Conservation (phyloP, 2,329 filamentous ascomycete genomes). For the Lasiodiplodia hormozganensis region DNA sequence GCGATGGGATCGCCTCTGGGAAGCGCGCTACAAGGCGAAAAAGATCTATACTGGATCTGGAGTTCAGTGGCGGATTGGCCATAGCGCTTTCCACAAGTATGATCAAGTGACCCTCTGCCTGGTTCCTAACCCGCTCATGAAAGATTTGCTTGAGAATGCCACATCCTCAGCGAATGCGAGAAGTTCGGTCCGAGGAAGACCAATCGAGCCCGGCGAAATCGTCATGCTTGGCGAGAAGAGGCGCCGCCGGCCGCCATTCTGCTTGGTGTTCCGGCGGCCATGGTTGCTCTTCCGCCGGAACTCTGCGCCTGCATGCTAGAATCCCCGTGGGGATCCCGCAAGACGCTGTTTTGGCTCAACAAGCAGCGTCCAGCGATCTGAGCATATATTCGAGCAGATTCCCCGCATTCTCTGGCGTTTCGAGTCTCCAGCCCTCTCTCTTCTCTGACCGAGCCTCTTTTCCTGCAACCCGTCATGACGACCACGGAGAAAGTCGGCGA, state of each 20-base stretch:
- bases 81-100: background rate
- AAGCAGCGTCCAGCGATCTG: background rate
- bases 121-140: background rate
- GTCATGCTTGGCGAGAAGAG: background rate
- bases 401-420: background rate
- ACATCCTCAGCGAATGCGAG: background rate
- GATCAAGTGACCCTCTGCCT: background rate
- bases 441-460: background rate
- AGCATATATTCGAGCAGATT: background rate
- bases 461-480: background rate
- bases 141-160: background rate
- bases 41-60: slow-evolving; percentile 23
- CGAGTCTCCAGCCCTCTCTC: background rate
- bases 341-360: background rate
- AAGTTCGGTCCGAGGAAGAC: no score
- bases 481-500: background rate
- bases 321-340: background rate
- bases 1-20: background rate
- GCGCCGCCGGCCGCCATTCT: background rate
- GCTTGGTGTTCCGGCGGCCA: background rate
- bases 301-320: background rate
- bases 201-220: no score
- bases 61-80: slow-evolving; percentile 5
- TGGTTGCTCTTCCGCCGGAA: background rate
- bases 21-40: background rate